Percentiles rank a stretch among this genome's conserved stretches.
phyloP scores from a whole-genome alignment of 1,284 basidiomycete genomes.

The Stereum hirsutum region DNA sequence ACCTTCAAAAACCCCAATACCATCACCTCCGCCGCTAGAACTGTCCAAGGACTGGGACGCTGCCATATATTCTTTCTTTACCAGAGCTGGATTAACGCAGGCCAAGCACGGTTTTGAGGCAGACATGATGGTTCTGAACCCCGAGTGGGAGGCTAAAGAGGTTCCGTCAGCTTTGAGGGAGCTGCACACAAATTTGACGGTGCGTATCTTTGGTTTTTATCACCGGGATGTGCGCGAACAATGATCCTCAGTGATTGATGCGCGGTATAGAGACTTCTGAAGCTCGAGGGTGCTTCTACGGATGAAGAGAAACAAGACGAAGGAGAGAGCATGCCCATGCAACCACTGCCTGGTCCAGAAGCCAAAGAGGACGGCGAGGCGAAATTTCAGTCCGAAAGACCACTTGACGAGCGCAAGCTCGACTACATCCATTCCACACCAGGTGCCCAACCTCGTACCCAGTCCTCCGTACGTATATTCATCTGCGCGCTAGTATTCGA shows the following conservation, averaged over 20 bases:
- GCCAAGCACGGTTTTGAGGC: constrained; percentile 54
- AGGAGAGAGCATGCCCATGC: too few species aligned
- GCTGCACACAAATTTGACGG: constrained; percentile 42
- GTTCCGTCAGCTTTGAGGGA: constrained; percentile 46
- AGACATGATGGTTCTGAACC: constrained; percentile 62
- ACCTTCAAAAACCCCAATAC: constrained; percentile 15
- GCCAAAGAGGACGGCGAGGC: too few species aligned
- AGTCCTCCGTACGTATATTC: constrained; percentile 46
- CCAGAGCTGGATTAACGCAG: constrained; percentile 48
- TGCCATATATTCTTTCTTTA: constrained; percentile 44
- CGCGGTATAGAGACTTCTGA: too few species aligned
- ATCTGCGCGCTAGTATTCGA: background rate
- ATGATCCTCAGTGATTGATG: too few species aligned
- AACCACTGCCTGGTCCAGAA: too few species aligned
- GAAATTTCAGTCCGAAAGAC: constrained; percentile 12
- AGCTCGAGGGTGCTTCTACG: too few species aligned
- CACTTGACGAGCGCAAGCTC: constrained; percentile 57
- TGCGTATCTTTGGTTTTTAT: constrained; percentile 24
- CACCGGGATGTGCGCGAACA: too few species aligned
- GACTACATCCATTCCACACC: constrained; percentile 42
- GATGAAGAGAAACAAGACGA: too few species aligned
- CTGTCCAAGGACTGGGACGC: constrained; percentile 54
- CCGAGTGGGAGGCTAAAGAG: constrained; percentile 48
- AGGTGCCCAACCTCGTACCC: constrained; percentile 37
- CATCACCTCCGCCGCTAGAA: constrained; percentile 31